Evolutionary conservation across 148 eudicot species (phyloP), one percentile per base, ranked within the genome.

Genomic region (Chenopodium quinoa): DNA sequence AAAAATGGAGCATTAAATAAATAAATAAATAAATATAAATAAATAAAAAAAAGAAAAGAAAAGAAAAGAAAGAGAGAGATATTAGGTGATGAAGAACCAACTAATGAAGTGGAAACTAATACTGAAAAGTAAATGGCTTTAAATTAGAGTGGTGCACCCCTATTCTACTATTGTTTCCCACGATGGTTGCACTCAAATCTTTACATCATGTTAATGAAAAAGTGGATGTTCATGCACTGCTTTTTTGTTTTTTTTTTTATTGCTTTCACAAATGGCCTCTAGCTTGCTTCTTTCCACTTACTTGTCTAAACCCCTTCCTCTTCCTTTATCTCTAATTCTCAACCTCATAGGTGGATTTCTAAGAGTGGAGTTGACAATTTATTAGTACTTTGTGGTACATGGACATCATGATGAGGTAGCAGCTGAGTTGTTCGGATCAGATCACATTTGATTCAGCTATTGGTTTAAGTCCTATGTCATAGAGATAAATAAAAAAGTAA

Each of bases 131-230:
- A 66, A 74, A 19, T 50, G 0, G 11, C 32, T 23, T 78, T 75
- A 40, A 6, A 4, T 74, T 23, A 48, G 40, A 54, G 69, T 44
- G 50, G 44, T 83, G 22, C 22, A 75, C 70, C 73, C 77, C 81
- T 67, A 83, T 79, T 67, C 71, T 75, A 44, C 52, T 56, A 74
- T 47, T 75, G 85, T 78, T 31, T 72, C 85, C 85, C 85, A 78
- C 54, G 54, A 76, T 83, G 82, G 84, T 82, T 50, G 80, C 80
- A 82, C 37, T 77, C 40, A 17, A 34, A 34, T 47, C 68, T 65
- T 16, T 46, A 64, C 78, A 81, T 65, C 22, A 63, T 46, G 46
- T 63, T 73, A 25, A 25, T 27, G 62, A 3, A 40, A 27, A 66
- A 66, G 62, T 13, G 17, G 9, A 12, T 32, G 31, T n/a, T 34